phyloP scores from a whole-genome alignment of 2,329 filamentous ascomycete genomes.

The Phialophora expanda region DNA sequence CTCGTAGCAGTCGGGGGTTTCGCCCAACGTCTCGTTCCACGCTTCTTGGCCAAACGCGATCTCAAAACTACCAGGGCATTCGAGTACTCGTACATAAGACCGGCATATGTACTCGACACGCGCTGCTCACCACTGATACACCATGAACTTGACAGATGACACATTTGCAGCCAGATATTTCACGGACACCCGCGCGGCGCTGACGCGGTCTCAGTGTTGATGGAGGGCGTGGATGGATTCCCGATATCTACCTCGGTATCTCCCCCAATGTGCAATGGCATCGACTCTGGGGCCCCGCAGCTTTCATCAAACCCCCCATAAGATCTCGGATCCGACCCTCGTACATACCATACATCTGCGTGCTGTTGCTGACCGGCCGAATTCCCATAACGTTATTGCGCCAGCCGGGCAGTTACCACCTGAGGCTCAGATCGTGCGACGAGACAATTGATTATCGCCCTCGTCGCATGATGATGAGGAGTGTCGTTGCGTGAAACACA shows the following conservation, averaged over 20 bases:
- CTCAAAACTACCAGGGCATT: too few relatives aligned
- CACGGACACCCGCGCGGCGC: too few relatives aligned
- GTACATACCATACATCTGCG: too few relatives aligned
- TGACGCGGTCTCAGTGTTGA: neutral
- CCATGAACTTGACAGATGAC: too few relatives aligned
- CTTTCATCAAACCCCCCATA: too few relatives aligned
- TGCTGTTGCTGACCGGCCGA: neutral
- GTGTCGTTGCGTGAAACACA: neutral
- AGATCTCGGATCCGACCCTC: neutral
- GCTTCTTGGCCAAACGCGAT: too few relatives aligned
- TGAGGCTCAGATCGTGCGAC: neutral
- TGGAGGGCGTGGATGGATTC: neutral
- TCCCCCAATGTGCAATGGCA: neutral
- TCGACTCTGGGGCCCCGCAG: neutral
- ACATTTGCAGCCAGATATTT: too few relatives aligned
- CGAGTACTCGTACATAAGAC: too few relatives aligned
- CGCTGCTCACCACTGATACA: too few relatives aligned
- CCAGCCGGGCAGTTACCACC: neutral
- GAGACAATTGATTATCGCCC: neutral
- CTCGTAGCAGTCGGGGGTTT: too few relatives aligned
- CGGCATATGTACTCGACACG: neutral
- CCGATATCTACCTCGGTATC: slow-evolving; percentile 3
- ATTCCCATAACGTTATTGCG: neutral
- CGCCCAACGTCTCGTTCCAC: too few relatives aligned
- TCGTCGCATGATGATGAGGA: neutral